Conservation (phyloP, 805 yeast genomes). For the Myxozyma melibiosi region DNA sequence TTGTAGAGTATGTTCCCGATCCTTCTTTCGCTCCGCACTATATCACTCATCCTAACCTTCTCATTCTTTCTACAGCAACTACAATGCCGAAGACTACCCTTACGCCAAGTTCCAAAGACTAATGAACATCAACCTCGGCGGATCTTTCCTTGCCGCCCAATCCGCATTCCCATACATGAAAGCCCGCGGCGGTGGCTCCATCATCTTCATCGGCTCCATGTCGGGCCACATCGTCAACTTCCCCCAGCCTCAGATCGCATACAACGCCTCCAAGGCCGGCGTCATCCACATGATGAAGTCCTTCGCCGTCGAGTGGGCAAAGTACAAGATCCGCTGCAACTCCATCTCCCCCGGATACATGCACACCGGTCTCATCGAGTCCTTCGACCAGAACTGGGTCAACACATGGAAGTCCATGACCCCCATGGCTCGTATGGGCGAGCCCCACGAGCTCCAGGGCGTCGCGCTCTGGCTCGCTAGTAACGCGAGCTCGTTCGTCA, state of each 20-base stretch:
- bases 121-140: constrained; percentile 64
- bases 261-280: constrained; percentile 73
- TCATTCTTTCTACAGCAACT: constrained; percentile 62
- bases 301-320: constrained; percentile 73
- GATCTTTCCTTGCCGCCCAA: constrained; percentile 66
- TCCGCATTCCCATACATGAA: constrained; percentile 66
- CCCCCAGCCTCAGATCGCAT: constrained; percentile 70
- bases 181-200: constrained; percentile 58
- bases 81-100: constrained; percentile 66
- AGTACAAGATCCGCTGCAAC: constrained; percentile 64
- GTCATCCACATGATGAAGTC: constrained; percentile 65
- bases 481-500: constrained; percentile 75
- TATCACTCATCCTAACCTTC: not conserved
- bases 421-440: constrained; percentile 74
- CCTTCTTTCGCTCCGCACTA: too few relatives aligned
- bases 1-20: constrained; percentile 58
- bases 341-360: constrained; percentile 69
- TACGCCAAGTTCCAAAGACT: constrained; percentile 66
- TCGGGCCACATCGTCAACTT: constrained; percentile 69
- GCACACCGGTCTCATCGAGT: constrained; percentile 61
- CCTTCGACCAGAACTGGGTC: constrained; percentile 49
- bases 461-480: constrained; percentile 73
- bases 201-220: constrained; percentile 71
- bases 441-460: constrained; percentile 81
- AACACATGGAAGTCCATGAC: constrained; percentile 53